Evolutionary conservation across 176 grass and related monocot species (phyloP).

Genomic region (Alloteropsis semialata): DNA sequence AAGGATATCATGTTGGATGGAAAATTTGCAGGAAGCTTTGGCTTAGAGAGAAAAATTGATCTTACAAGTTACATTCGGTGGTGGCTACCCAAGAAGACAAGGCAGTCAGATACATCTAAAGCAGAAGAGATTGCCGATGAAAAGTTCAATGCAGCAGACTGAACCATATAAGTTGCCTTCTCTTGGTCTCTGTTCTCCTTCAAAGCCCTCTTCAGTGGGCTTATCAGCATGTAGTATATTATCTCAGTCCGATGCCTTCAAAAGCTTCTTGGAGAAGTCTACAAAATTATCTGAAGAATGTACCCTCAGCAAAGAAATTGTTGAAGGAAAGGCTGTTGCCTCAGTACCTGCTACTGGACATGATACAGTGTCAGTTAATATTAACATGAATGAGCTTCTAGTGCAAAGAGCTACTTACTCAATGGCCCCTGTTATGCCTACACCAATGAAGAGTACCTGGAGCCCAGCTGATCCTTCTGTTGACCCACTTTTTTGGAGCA

Average conservation of each 20-base stretch:
- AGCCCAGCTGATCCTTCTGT: constrained; percentile 57
- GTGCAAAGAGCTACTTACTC: constrained; percentile 66
- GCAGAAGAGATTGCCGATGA: constrained; percentile 72
- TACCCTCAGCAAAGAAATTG: constrained; percentile 54
- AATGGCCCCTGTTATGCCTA: constrained; percentile 64
- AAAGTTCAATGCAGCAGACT: constrained; percentile 62
- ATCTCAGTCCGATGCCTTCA: constrained; percentile 81
- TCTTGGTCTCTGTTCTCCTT: constrained; percentile 43
- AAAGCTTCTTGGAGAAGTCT: constrained; percentile 72
- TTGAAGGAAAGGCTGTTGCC: constrained; percentile 40
- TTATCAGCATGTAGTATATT: constrained; percentile 79
- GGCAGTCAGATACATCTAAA: constrained; percentile 63
- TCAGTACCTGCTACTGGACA: constrained; percentile 41
- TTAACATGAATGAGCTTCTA: constrained; percentile 54
- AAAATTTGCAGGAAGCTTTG: constrained; percentile 60
- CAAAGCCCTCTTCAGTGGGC: constrained; percentile 44
- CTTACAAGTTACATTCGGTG: constrained; percentile 96
- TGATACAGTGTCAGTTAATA: constrained; percentile 44
- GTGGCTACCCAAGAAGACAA: constrained; percentile 85
- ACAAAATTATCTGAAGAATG: constrained; percentile 72
- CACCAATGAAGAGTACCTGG: constrained; percentile 76
- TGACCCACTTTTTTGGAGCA: constrained; percentile 86
- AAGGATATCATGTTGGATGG: constrained; percentile 67
- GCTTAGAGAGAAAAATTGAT: constrained; percentile 88
- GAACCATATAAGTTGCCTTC: constrained; percentile 95